These are phyloP conservation scores for Endocalyx cinctus DNA, from an alignment of 2,329 filamentous ascomycete genomes.

Conservation along the genomic window DNA sequence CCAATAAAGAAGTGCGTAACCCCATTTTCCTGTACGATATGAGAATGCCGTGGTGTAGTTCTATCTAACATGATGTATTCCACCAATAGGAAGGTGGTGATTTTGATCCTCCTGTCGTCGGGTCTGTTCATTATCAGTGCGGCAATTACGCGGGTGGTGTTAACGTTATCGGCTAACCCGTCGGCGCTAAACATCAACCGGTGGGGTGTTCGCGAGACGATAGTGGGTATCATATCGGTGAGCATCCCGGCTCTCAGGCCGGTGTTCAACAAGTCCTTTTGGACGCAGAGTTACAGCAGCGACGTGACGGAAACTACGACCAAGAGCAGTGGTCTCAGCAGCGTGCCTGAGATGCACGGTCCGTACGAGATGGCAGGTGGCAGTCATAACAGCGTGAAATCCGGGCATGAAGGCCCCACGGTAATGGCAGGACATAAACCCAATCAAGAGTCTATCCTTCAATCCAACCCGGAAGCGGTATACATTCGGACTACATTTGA, in stretches of 20 bases:
- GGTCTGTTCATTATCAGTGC: slow-evolving; percentile 9
- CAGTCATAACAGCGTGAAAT: too few relatives aligned
- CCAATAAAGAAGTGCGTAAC: slow-evolving; percentile 7
- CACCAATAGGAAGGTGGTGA: slow-evolving; percentile 6
- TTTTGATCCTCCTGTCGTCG: slow-evolving; percentile 6
- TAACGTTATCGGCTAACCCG: slow-evolving; percentile 8
- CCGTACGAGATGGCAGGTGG: slow-evolving; percentile 20
- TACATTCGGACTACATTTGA: too few relatives aligned
- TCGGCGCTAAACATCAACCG: slow-evolving; percentile 17
- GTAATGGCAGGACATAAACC: too few relatives aligned
- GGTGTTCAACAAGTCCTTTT: slow-evolving; percentile 13
- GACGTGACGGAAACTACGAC: background rate
- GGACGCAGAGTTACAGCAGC: slow-evolving; percentile 3
- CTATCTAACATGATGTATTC: too few relatives aligned
- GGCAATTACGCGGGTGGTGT: slow-evolving; percentile 5
- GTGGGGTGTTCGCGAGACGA: slow-evolving; percentile 18
- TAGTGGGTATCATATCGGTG: slow-evolving; percentile 15
- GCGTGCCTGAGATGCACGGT: slow-evolving; percentile 11
- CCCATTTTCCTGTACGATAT: background rate
- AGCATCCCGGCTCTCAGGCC: slow-evolving; percentile 15
- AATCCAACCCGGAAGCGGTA: too few relatives aligned
- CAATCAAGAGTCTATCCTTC: too few relatives aligned
- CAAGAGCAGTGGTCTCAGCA: background rate
- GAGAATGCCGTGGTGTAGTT: background rate
- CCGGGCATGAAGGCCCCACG: too few relatives aligned